phyloP scores from a whole-genome alignment of 176 grass and related monocot genomes.

The Carex myosuroides region DNA sequence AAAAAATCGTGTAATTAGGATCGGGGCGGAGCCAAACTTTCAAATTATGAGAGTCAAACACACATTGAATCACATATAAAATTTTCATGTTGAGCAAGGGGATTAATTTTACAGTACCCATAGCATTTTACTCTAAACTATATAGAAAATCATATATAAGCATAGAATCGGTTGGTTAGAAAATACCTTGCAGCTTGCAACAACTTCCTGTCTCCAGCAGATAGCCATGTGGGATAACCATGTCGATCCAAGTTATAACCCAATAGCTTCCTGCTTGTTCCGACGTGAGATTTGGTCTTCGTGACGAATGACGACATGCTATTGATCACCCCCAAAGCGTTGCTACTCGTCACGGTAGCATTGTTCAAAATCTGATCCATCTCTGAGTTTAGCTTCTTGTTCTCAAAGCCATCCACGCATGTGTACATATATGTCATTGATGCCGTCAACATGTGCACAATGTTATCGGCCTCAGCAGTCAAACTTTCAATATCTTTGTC shows the following conservation, averaged over 20 bases:
- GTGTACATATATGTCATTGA: slow-evolving; percentile 59
- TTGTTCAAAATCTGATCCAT: slow-evolving; percentile 55
- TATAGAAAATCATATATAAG: too few relatives aligned
- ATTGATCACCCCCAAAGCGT: slow-evolving; percentile 65
- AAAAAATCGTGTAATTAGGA: too few relatives aligned
- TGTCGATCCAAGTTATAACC: not conserved
- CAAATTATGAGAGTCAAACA: too few relatives aligned
- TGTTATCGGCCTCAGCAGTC: slow-evolving; percentile 36
- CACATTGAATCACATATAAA: too few relatives aligned
- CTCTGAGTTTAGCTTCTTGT: slow-evolving; percentile 43
- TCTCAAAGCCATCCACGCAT: slow-evolving; percentile 56
- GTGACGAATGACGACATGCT: slow-evolving; percentile 34
- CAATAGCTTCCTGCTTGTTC: slow-evolving; percentile 19
- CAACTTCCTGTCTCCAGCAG: slow-evolving; percentile 57
- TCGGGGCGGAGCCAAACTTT: too few relatives aligned
- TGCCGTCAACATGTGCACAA: slow-evolving; percentile 56
- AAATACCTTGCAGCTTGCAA: slow-evolving; percentile 28
- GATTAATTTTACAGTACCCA: too few relatives aligned
- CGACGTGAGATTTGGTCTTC: slow-evolving; percentile 30
- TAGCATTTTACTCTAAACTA: too few relatives aligned
- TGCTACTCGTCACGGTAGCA: slow-evolving; percentile 60
- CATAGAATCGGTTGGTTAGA: too few relatives aligned
- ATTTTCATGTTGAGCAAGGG: too few relatives aligned
- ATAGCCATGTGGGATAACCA: slow-evolving; percentile 43
- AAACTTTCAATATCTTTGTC: slow-evolving; percentile 49